phyloP scores from a whole-genome alignment of 73 alveolate genomes.

The Tetrahymena malaccensis region DNA sequence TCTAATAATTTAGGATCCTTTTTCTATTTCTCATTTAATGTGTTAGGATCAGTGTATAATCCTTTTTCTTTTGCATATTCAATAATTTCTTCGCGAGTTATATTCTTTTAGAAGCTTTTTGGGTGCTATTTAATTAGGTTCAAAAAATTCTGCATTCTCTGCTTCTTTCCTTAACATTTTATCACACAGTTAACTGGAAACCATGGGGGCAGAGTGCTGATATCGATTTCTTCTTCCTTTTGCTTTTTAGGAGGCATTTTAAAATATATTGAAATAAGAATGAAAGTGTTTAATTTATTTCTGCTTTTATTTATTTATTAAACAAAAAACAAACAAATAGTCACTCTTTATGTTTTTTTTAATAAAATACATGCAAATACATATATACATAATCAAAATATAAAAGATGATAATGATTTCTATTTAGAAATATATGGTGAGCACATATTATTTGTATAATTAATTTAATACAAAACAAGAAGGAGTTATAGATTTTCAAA shows the following conservation, averaged over 20 bases:
- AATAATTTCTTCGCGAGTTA: conserved; percentile 40
- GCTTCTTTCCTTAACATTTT: conserved; percentile 10
- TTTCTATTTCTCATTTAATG: conserved; percentile 26
- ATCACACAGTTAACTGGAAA: conserved; percentile 17
- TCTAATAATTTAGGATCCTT: conserved; percentile 42
- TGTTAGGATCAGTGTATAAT: conserved; percentile 20
- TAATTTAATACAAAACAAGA: neutral
- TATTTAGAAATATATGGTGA: neutral
- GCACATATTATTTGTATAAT: neutral
- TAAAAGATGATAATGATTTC: neutral
- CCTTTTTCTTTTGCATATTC: conserved; percentile 20
- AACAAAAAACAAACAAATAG: neutral
- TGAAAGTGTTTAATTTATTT: neutral
- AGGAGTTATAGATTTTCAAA: neutral
- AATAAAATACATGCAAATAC: neutral
- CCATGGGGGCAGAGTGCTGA: conserved; percentile 32
- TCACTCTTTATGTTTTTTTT: neutral
- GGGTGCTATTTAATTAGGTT: conserved; percentile 20
- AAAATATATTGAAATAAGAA: neutral
- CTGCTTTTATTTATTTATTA: neutral
- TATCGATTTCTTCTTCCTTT: conserved; percentile 22
- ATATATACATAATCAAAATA: too few relatives aligned
- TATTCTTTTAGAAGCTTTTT: conserved; percentile 22
- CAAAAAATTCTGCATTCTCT: neutral
- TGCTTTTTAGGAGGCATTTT: conserved; percentile 23